A percentile compares a stretch with the other conserved stretches of the same genome.
phyloP scores from a whole-genome alignment of 768 basidiomycete species.

The Auriscalpium microsporum region DNA sequence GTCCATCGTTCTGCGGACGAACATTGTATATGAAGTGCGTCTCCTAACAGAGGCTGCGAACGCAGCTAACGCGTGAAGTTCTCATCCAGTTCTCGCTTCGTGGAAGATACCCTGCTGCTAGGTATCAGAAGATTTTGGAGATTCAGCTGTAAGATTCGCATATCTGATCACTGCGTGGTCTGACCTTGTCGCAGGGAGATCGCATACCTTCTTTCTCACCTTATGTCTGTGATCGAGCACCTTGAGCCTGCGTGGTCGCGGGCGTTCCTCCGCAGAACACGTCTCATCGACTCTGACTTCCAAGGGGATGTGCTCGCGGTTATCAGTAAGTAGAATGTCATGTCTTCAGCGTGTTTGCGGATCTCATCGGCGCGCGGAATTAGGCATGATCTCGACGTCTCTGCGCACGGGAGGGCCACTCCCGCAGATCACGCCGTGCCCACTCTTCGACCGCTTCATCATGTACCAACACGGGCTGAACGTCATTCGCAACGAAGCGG shows the following conservation, averaged over 20 bases:
- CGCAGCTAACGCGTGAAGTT: background rate
- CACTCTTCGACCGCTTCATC: conserved; percentile 40
- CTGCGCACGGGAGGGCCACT: conserved; percentile 66
- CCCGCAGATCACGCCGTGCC: conserved; percentile 83
- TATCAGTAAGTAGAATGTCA: conserved; percentile 41
- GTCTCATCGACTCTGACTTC: conserved; percentile 71
- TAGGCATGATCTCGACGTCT: conserved; percentile 71
- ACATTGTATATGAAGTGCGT: conserved; percentile 60
- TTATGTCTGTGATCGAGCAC: conserved; percentile 64
- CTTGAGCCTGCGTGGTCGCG: conserved; percentile 71
- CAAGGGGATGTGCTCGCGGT: conserved; percentile 82
- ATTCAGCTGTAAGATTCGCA: conserved; percentile 48
- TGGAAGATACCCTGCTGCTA: conserved; percentile 72
- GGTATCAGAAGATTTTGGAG: conserved; percentile 64
- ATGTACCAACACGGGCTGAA: conserved; percentile 49
- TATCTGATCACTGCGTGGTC: background rate
- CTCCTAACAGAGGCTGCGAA: background rate
- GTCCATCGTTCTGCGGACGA: conserved; percentile 44
- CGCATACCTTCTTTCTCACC: conserved; percentile 58
- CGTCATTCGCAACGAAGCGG: conserved; percentile 60
- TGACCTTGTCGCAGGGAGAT: conserved; percentile 42
- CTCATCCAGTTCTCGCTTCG: conserved; percentile 55
- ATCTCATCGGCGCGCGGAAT: background rate
- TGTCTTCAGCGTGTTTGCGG: too few relatives aligned
- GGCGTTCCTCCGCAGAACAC: conserved; percentile 66